Evolutionary conservation across 352 stramenopile species (phyloP).

Genomic region (Globisporangium apiculatum): DNA sequence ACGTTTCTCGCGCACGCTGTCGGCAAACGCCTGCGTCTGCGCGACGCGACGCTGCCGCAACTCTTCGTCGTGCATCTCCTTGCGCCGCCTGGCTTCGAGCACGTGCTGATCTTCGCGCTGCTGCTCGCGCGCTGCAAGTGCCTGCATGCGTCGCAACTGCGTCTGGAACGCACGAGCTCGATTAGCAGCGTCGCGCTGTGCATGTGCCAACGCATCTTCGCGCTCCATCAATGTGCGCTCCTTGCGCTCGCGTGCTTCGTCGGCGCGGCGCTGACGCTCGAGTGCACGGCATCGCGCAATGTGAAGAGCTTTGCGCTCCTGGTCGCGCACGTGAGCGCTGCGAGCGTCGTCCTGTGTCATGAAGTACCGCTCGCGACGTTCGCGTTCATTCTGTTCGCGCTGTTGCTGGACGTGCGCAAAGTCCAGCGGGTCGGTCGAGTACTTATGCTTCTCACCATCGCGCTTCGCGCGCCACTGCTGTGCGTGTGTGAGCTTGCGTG

Average conservation of each 20-base stretch:
- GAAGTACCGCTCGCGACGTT: conserved; percentile 38
- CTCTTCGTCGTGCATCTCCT: conserved; percentile 65
- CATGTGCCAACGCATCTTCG: conserved; percentile 31
- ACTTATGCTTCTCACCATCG: conserved; percentile 33
- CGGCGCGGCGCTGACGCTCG: conserved; percentile 22
- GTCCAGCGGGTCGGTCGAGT: conserved; percentile 48
- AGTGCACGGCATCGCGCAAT: conserved; percentile 33
- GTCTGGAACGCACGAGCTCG: conserved; percentile 26
- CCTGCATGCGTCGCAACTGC: conserved; percentile 36
- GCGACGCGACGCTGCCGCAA: conserved; percentile 34
- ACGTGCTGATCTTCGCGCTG: conserved; percentile 28
- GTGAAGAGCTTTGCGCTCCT: conserved; percentile 29
- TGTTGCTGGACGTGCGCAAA: conserved; percentile 34
- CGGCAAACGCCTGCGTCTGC: conserved; percentile 20
- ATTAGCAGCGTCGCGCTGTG: conserved; percentile 5
- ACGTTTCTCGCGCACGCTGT: conserved; percentile 28
- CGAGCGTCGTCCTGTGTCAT: conserved; percentile 39
- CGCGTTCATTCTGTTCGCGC: conserved; percentile 35
- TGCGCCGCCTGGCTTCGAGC: conserved; percentile 41
- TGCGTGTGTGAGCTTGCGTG: conserved; percentile 29
- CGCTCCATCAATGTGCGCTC: conserved; percentile 30
- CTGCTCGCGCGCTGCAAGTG: conserved; percentile 24
- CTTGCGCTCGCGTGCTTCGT: conserved; percentile 20
- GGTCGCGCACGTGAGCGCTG: conserved; percentile 18
- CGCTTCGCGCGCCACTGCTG: conserved; percentile 39